phyloP scores from a whole-genome alignment of 2,329 filamentous ascomycete genomes.

The Aspergillus sergii region DNA sequence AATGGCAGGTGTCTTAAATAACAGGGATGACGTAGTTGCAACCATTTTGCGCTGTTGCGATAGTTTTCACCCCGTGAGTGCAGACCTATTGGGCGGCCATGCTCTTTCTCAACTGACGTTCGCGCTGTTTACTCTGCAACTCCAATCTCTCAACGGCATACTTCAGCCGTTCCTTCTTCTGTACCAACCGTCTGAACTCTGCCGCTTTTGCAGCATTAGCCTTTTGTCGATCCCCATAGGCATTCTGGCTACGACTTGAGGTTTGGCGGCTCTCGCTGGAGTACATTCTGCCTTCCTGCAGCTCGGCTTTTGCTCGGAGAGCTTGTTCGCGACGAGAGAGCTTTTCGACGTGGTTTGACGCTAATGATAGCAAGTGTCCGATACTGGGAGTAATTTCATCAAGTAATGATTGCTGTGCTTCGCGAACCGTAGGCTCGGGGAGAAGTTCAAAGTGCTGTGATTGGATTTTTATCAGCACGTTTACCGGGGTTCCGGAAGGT shows the following conservation, averaged over 20 bases:
- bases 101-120: constrained; percentile 72
- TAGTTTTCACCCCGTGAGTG: neutral
- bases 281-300: constrained; percentile 73
- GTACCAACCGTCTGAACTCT: constrained; percentile 68
- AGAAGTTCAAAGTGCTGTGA: constrained; percentile 87
- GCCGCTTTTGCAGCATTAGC: constrained; percentile 49
- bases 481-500: neutral
- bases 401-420: constrained; percentile 80
- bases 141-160: constrained; percentile 86
- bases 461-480: constrained; percentile 4
- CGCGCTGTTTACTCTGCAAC: constrained; percentile 77
- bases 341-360: constrained; percentile 80
- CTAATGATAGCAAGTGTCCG: constrained; percentile 73
- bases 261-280: constrained; percentile 40
- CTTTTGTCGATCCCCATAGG: constrained; percentile 26
- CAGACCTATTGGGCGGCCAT: constrained; percentile 59
- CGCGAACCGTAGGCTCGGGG: constrained; percentile 77
- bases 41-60: neutral
- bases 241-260: constrained; percentile 21
- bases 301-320: constrained; percentile 77
- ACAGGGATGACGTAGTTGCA: neutral
- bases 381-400: constrained; percentile 91
- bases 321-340: constrained; percentile 81
- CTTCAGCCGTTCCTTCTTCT: constrained; percentile 81
- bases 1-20: neutral